Conservation (phyloP, 1,284 basidiomycete genomes). For the Gastroboletus turbinatus region DNA sequence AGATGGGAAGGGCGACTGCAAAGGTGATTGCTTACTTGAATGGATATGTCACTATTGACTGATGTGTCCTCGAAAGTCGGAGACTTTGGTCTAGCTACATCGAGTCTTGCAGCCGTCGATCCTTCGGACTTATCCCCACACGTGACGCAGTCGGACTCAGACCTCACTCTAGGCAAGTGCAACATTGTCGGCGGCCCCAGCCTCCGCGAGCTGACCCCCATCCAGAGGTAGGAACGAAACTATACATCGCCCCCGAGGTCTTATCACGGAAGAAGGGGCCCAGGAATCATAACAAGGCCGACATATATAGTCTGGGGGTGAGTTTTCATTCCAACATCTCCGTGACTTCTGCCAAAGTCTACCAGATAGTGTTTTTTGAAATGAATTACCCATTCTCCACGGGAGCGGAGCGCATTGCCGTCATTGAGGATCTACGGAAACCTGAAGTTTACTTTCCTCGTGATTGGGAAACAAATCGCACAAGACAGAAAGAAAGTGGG, state of each 20-base stretch:
- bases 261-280: constrained; percentile 61
- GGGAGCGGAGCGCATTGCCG: constrained; percentile 81
- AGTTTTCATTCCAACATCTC: constrained; percentile 23
- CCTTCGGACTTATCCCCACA: constrained; percentile 59
- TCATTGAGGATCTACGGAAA: constrained; percentile 77
- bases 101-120: constrained; percentile 75
- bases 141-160: constrained; percentile 47
- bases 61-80: constrained; percentile 52
- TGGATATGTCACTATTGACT: neutral
- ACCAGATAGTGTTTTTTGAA: constrained; percentile 93
- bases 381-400: constrained; percentile 94
- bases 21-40: constrained; percentile 52
- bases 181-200: neutral
- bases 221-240: constrained; percentile 84
- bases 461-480: constrained; percentile 68
- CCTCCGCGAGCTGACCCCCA: neutral
- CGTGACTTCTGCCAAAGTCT: neutral
- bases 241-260: constrained; percentile 93
- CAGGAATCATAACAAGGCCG: constrained; percentile 81
- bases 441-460: constrained; percentile 74
- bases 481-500: constrained; percentile 68
- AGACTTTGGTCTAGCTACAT: constrained; percentile 91
- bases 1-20: constrained; percentile 88
- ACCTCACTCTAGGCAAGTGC: constrained; percentile 70
- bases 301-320: constrained; percentile 93